phyloP scores from a whole-genome alignment of 768 basidiomycete genomes.

The Mycena haematopus region DNA sequence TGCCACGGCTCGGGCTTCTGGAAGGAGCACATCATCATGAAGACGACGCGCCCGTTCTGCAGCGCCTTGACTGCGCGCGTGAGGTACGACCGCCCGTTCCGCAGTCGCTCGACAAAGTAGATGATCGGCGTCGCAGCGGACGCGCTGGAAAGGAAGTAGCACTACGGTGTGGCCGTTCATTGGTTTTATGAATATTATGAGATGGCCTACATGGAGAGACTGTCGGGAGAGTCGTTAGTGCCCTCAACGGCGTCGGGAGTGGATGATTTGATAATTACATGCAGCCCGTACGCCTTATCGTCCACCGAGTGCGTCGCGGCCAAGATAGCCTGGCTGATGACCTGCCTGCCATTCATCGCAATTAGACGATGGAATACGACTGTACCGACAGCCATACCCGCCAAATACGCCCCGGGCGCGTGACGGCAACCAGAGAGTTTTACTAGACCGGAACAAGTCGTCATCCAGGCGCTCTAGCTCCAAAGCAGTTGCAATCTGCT shows the following conservation, averaged over 20 bases:
- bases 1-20: constrained; percentile 82
- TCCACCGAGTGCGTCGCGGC: constrained; percentile 80
- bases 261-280: constrained; percentile 56
- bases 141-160: constrained; percentile 82
- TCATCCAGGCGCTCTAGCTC: constrained; percentile 82
- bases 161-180: constrained; percentile 47
- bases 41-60: constrained; percentile 46
- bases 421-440: constrained; percentile 68
- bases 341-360: constrained; percentile 52
- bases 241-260: constrained; percentile 4
- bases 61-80: constrained; percentile 70
- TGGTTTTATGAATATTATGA: constrained; percentile 33
- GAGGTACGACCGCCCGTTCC: constrained; percentile 76
- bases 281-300: constrained; percentile 65
- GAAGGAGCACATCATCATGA: constrained; percentile 75
- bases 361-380: background rate
- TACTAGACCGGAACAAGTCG: constrained; percentile 81
- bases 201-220: constrained; percentile 30
- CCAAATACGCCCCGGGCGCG: constrained; percentile 81
- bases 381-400: constrained; percentile 48
- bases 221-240: constrained; percentile 7
- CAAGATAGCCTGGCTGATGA: constrained; percentile 86
- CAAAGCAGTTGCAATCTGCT: constrained; percentile 73
- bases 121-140: constrained; percentile 76
- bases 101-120: constrained; percentile 78